Conservation (phyloP, 257 asterid species). For the Solanum chilense region DNA sequence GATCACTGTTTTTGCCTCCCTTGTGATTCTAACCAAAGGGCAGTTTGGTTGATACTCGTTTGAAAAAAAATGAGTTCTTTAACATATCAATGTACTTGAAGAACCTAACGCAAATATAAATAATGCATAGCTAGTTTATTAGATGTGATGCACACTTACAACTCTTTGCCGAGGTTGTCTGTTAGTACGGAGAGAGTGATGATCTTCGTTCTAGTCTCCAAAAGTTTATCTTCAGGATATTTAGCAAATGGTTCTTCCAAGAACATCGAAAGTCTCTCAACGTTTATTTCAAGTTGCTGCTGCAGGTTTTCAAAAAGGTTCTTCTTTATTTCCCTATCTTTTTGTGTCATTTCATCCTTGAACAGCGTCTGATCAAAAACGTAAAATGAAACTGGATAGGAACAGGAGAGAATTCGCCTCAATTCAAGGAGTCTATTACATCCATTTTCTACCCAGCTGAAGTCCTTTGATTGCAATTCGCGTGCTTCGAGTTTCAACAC, state of each 20-base stretch:
- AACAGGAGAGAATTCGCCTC: conserved; percentile 28
- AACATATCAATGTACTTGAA: not conserved
- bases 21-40: not conserved
- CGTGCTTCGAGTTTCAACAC: conserved; percentile 8
- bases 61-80: not conserved
- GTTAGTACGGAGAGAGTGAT: conserved; percentile 15
- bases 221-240: not conserved
- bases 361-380: conserved; percentile 36
- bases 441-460: conserved; percentile 35
- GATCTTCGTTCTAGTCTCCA: conserved; percentile 13
- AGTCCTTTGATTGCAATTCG: conserved; percentile 14
- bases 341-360: conserved; percentile 17
- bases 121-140: not conserved
- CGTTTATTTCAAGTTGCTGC: conserved; percentile 42
- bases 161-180: conserved; percentile 24
- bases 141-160: not conserved
- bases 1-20: not conserved
- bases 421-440: conserved; percentile 33
- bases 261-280: conserved; percentile 38
- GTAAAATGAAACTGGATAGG: conserved; percentile 43
- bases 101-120: not conserved
- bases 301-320: conserved; percentile 56
- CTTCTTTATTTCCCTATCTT: conserved; percentile 38
- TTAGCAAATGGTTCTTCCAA: conserved; percentile 25
- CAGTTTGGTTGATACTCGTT: not conserved